Evolutionary conservation across 768 basidiomycete genomes (phyloP).

Genomic region (Russula griseocarnosa): DNA sequence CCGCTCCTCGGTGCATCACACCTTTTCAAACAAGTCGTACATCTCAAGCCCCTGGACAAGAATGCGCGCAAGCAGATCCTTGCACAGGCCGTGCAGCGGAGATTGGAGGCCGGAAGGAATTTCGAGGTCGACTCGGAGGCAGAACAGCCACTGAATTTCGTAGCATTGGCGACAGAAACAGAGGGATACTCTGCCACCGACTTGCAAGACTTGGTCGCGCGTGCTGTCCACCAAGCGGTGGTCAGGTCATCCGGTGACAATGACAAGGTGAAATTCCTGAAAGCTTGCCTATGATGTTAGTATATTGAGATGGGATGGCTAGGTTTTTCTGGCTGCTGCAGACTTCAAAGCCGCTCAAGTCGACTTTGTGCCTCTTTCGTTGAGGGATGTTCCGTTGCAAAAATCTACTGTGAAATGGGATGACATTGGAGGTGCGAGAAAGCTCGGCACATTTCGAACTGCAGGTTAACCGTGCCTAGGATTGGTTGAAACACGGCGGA

Average conservation of each 20-base stretch:
- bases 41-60: slow-evolving; percentile 72
- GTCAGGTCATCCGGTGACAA: slow-evolving; percentile 43
- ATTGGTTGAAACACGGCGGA: slow-evolving; percentile 65
- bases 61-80: slow-evolving; percentile 72
- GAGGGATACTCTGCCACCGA: slow-evolving; percentile 93
- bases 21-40: slow-evolving; percentile 71
- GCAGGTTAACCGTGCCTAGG: slow-evolving; percentile 44
- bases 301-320: neutral
- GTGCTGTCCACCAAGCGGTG: slow-evolving; percentile 80
- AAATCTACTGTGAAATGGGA: slow-evolving; percentile 85
- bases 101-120: slow-evolving; percentile 44
- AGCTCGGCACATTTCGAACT: neutral
- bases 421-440: slow-evolving; percentile 79
- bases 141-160: slow-evolving; percentile 61
- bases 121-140: slow-evolving; percentile 46
- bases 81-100: slow-evolving; percentile 46
- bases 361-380: slow-evolving; percentile 81
- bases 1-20: slow-evolving; percentile 68
- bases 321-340: slow-evolving; percentile 29
- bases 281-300: neutral
- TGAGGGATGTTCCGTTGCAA: slow-evolving; percentile 84
- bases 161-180: slow-evolving; percentile 73
- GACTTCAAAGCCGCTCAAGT: slow-evolving; percentile 81
- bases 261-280: slow-evolving; percentile 26
- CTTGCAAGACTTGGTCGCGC: slow-evolving; percentile 74